These are phyloP conservation scores for Crithidia brevicula DNA, from an alignment of 208 protist genomes.

Conservation along the genomic window DNA sequence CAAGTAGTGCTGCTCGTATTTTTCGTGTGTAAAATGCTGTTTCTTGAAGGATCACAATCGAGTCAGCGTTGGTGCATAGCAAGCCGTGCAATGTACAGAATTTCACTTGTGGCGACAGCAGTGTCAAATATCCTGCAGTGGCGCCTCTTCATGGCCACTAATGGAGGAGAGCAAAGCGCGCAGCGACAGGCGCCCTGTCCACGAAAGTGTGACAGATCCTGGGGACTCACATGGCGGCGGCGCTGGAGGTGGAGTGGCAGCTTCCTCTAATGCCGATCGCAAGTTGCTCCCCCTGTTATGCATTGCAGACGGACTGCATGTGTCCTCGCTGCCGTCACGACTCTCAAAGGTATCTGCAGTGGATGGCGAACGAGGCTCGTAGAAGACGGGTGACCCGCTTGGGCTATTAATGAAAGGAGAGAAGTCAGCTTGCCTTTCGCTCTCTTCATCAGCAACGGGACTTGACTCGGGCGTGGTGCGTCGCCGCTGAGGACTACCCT, in stretches of 20 bases:
- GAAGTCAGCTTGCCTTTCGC: slow-evolving; percentile 18
- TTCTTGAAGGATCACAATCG: too few species aligned
- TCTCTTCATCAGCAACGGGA: not conserved
- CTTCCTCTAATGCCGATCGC: slow-evolving; percentile 18
- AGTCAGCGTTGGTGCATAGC: too few species aligned
- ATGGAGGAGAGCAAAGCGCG: slow-evolving; percentile 37
- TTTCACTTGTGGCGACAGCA: not conserved
- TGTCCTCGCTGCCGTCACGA: not conserved
- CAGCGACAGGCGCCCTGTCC: slow-evolving; percentile 53
- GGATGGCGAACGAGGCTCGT: slow-evolving; percentile 56
- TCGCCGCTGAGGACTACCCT: slow-evolving; percentile 1
- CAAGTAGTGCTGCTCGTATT: too few species aligned
- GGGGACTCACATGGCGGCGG: slow-evolving; percentile 14
- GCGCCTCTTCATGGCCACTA: slow-evolving; percentile 18
- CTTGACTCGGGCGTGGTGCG: not conserved
- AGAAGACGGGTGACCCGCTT: slow-evolving; percentile 63
- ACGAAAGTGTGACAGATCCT: slow-evolving; percentile 34
- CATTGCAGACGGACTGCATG: slow-evolving; percentile 1
- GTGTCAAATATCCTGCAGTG: slow-evolving; percentile 1
- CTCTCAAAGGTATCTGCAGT: not conserved
- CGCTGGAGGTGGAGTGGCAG: slow-evolving; percentile 8
- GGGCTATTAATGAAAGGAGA: slow-evolving; percentile 71
- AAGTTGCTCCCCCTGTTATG: slow-evolving; percentile 4
- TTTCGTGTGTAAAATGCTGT: too few species aligned
- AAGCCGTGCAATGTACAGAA: not conserved